Evolutionary conservation across 2,329 filamentous ascomycete species (phyloP).

Genomic region (Hirsutella minnesotensis): DNA sequence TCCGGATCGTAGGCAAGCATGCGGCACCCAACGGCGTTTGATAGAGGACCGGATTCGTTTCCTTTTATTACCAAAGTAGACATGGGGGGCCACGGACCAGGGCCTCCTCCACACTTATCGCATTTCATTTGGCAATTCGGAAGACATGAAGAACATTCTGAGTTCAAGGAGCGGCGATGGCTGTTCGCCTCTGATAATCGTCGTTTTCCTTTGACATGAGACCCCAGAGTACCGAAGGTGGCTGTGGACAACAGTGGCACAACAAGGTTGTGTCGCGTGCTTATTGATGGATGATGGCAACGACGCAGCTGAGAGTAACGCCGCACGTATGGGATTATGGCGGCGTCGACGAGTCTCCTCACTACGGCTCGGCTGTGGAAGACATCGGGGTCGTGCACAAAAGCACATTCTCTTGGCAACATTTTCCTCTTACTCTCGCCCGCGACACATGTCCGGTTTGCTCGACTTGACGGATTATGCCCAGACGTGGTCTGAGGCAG

Average conservation of each 20-base stretch:
- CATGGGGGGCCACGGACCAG: constrained; percentile 1
- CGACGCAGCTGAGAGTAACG: background rate
- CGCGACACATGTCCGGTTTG: too few species aligned
- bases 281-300: background rate
- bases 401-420: too few species aligned
- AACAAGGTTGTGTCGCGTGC: background rate
- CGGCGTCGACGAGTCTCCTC: too few species aligned
- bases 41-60: constrained; percentile 16
- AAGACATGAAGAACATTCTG: background rate
- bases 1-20: constrained; percentile 6
- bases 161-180: background rate
- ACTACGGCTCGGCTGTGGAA: too few species aligned
- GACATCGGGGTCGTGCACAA: too few species aligned
- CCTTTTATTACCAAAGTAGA: constrained; percentile 7
- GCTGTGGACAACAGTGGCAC: background rate
- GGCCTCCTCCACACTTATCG: constrained; percentile 4
- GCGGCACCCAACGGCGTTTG: constrained; percentile 17
- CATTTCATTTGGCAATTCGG: constrained; percentile 1
- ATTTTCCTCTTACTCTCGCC: too few species aligned
- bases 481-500: too few species aligned
- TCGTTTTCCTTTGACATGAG: background rate
- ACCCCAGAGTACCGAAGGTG: background rate
- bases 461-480: too few species aligned
- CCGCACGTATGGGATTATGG: too few species aligned
- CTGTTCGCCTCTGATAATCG: background rate